Evolutionary conservation across 2,329 filamentous ascomycete species (phyloP).

Genomic region (Dactylellina sp.): DNA sequence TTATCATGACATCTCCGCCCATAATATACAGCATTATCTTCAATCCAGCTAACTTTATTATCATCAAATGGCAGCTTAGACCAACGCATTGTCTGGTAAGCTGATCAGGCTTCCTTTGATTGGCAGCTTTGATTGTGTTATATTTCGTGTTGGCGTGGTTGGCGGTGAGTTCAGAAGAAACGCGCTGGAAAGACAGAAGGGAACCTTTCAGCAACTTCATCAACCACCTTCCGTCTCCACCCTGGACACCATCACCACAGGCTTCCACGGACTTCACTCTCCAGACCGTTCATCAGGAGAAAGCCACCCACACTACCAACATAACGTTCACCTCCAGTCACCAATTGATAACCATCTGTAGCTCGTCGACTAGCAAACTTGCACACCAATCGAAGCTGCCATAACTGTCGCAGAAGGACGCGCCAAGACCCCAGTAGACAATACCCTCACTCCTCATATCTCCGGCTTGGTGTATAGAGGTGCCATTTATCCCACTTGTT

Average conservation of each 20-base stretch:
- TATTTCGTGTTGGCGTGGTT: not conserved
- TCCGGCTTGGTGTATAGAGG: not conserved
- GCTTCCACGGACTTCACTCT: not conserved
- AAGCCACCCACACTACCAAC: no score
- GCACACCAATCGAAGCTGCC: not conserved
- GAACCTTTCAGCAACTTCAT: conserved; percentile 6
- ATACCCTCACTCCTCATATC: not conserved
- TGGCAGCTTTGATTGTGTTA: no score
- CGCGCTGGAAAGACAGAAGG: conserved; percentile 1
- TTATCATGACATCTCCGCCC: no score
- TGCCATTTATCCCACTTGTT: not conserved
- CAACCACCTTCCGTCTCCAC: not conserved
- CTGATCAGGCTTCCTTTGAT: no score
- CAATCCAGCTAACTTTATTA: no score
- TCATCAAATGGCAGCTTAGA: no score
- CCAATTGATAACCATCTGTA: not conserved
- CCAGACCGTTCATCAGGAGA: no score
- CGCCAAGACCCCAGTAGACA: not conserved
- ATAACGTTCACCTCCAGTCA: not conserved
- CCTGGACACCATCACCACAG: not conserved
- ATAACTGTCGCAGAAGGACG: not conserved
- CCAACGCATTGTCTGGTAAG: no score
- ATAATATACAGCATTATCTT: no score
- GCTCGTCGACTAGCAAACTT: not conserved
- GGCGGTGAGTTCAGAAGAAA: not conserved